Evolutionary conservation across 176 grass and related monocot genomes (phyloP).

Genomic region (Poa pratensis): DNA sequence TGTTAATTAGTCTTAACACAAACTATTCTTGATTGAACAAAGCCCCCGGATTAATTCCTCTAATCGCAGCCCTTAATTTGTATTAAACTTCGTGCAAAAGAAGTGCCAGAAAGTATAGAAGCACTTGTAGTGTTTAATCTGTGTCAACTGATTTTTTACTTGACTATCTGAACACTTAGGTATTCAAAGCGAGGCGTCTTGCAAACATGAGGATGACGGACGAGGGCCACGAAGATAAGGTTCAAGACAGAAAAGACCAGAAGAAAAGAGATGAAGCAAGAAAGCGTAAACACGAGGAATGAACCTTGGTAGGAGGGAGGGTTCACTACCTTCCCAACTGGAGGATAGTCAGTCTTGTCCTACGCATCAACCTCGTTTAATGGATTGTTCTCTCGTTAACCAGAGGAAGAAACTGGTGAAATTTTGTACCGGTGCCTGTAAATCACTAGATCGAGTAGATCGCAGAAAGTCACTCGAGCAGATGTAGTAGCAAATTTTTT

Average conservation of each 20-base stretch:
- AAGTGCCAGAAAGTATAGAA: no score
- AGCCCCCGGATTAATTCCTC: no score
- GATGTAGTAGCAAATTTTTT: background rate
- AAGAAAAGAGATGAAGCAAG: constrained; percentile 64
- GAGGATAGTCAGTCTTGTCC: background rate
- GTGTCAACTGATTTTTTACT: background rate
- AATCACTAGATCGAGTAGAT: background rate
- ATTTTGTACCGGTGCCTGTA: constrained; percentile 24
- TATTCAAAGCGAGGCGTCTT: constrained; percentile 80
- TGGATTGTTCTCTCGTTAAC: background rate
- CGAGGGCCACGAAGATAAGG: constrained; percentile 80
- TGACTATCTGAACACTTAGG: constrained; percentile 43
- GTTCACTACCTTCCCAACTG: background rate
- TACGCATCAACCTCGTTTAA: background rate
- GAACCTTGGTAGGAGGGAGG: constrained; percentile 6
- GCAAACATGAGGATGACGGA: constrained; percentile 79
- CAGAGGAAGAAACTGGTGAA: background rate
- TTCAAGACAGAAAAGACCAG: constrained; percentile 67
- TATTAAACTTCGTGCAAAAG: no score
- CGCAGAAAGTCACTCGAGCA: no score
- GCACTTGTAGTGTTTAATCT: background rate
- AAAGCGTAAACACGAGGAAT: constrained; percentile 60
- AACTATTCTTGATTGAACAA: no score
- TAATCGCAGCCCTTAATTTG: no score
- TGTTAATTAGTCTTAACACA: no score